These are phyloP conservation scores for Cercospora zeina DNA, from an alignment of 2,329 filamentous ascomycete species.

Conservation along the genomic window DNA sequence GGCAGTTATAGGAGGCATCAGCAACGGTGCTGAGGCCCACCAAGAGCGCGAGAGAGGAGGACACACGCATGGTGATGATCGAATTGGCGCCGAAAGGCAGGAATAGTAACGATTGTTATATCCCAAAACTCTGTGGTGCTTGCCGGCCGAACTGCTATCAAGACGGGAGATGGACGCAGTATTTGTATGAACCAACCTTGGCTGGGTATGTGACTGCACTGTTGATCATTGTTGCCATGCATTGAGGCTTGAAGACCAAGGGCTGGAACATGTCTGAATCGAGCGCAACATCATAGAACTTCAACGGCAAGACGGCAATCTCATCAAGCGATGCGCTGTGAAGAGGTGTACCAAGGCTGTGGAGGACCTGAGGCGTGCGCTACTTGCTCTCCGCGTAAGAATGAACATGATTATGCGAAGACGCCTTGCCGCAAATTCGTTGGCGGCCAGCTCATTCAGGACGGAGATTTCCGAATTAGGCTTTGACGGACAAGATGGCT, in stretches of 20 bases:
- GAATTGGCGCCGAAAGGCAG: background rate
- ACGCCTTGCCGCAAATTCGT: background rate
- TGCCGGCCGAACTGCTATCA: background rate
- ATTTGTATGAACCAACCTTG: background rate
- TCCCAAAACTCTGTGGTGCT: background rate
- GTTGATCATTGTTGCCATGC: background rate
- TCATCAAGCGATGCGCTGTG: background rate
- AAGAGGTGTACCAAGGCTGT: background rate
- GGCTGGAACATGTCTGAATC: background rate
- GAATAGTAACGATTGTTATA: background rate
- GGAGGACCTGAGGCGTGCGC: background rate
- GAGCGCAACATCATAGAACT: constrained; percentile 7
- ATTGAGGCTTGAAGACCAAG: background rate
- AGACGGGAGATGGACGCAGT: background rate
- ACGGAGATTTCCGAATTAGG: background rate
- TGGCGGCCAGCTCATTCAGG: background rate
- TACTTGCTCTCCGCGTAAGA: background rate
- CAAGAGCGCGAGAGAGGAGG: background rate
- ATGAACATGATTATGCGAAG: background rate
- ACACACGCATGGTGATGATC: background rate
- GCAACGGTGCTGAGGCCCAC: constrained; percentile 8
- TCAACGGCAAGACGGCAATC: constrained; percentile 2
- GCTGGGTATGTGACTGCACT: constrained; percentile 2
- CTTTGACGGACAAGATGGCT: background rate
- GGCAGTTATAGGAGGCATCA: constrained; percentile 13